A percentile compares a stretch with the other conserved stretches of the same genome.
Conservation (phyloP, 345 rosid species). For the Isatis tinctoria region DNA sequence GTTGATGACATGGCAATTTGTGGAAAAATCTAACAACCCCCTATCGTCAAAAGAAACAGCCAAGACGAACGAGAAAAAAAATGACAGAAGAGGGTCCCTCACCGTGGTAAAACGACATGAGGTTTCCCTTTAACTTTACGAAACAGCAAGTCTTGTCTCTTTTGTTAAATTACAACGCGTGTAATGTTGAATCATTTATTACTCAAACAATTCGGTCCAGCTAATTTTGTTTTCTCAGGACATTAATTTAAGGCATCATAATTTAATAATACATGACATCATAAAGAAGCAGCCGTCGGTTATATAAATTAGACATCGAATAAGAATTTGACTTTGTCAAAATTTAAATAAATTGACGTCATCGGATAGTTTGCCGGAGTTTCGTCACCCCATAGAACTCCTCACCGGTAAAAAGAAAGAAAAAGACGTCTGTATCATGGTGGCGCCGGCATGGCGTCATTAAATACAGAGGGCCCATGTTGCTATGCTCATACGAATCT, state of each 20-base stretch:
- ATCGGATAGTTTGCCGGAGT: not conserved
- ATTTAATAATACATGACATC: conserved; percentile 8
- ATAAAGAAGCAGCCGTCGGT: conserved; percentile 17
- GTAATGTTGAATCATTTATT: not conserved
- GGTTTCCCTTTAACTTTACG: conserved; percentile 22
- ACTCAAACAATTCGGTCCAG: not conserved
- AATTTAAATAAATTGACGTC: not conserved
- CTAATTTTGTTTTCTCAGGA: not conserved
- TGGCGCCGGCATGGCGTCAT: conserved; percentile 30
- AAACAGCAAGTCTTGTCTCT: conserved; percentile 19
- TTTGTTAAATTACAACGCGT: not conserved
- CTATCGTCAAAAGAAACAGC: conserved; percentile 32
- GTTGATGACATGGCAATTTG: not conserved
- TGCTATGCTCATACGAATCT: conserved; percentile 31
- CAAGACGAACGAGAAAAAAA: not conserved
- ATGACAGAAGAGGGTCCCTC: conserved; percentile 24
- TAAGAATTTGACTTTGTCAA: conserved; percentile 14
- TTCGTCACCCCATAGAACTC: conserved; percentile 11
- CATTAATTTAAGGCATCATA: conserved; percentile 1
- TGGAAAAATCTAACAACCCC: conserved; percentile 23
- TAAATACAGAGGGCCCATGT: conserved; percentile 18
- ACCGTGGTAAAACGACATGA: conserved; percentile 25
- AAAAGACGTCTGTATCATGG: conserved; percentile 24
- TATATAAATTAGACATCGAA: not conserved
- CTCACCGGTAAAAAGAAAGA: conserved; percentile 1